Evolutionary conservation across 495 filamentous ascomycete species (phyloP), one percentile per base, ranked within the genome.

Genomic region (Immersiella caudata): DNA sequence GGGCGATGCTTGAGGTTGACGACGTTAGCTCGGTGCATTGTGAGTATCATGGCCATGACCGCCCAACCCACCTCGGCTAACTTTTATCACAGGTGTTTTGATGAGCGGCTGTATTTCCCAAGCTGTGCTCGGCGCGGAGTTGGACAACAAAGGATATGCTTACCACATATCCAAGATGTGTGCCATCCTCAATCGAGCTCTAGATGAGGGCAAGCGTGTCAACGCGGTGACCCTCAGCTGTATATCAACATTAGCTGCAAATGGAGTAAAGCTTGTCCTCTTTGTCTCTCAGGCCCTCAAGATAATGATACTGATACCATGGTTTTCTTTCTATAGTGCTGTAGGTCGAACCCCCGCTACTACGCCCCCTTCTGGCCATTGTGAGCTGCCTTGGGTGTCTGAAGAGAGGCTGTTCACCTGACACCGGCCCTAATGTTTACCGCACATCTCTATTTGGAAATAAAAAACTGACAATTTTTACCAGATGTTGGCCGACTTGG

Each of bases 91-190:
- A 46, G 40, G 68, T 54, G 67, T 74, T 14, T 20, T 77, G 27
- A 74, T 77, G 70, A 71, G 69, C 62, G 73, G 70, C n/a, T 52
- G 68, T 40, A 73, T 77, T 24, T 29, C 60, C 0, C 64, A 67
- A 4, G 68, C 66, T 0, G 40, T 75, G 6, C 1, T 72, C 21
- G 51, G 58, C 59, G 40, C 62, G 36, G 60, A 69, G 36, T 57
- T 54, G 2, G 51, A 68, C 6, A 51, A 70, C 22, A 68, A 71
- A 22, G 65, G 67, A 2, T 58, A 75, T 25, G 64, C 70, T 16
- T 74, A 74, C 58, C 67, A 77, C 60, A 73, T 75, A 8, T 73
- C 71, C 54, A 75, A 65, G 49, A 69, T 70, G 14, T 77, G 73
- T 60, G 52, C 71, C n/a, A 73, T 75, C 12, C 59, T 77, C 7